Conservation (phyloP, 2,329 filamentous ascomycete genomes). For the Penicillium verrucosum region DNA sequence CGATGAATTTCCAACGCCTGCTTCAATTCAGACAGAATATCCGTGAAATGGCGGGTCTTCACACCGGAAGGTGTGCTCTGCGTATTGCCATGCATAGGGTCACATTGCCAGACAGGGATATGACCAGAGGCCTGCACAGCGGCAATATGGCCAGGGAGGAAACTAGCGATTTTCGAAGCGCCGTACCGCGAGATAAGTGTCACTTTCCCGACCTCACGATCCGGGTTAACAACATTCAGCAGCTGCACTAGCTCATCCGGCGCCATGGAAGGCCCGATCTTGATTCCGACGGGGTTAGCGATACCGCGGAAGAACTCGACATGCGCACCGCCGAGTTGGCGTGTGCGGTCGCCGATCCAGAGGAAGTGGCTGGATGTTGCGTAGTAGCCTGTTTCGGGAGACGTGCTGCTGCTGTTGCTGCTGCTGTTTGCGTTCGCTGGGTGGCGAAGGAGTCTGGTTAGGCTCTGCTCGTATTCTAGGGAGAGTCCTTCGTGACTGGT, state of each 20-base stretch:
- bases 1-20: slow-evolving; percentile 82
- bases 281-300: slow-evolving; percentile 93
- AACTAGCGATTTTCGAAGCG: slow-evolving; percentile 67
- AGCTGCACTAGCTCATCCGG: slow-evolving; percentile 71
- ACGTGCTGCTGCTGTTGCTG: background rate
- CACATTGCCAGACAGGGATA: slow-evolving; percentile 91
- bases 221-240: slow-evolving; percentile 81
- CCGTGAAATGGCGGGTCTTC: slow-evolving; percentile 88
- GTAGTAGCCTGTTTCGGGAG: slow-evolving; percentile 62
- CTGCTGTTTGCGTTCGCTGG: slow-evolving; percentile 34
- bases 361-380: slow-evolving; percentile 95
- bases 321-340: slow-evolving; percentile 88
- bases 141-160: slow-evolving; percentile 81
- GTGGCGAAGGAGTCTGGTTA: slow-evolving; percentile 69
- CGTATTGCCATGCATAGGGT: slow-evolving; percentile 92
- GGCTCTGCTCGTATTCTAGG: slow-evolving; percentile 86
- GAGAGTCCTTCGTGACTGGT: slow-evolving; percentile 93
- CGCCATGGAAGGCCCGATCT: slow-evolving; percentile 85
- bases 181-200: slow-evolving; percentile 96
- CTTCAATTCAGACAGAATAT: slow-evolving; percentile 83
- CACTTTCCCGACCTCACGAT: slow-evolving; percentile 80
- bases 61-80: slow-evolving; percentile 68
- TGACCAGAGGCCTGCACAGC: slow-evolving; percentile 78
- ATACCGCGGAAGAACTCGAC: slow-evolving; percentile 97
- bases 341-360: slow-evolving; percentile 96